phyloP scores from a whole-genome alignment of 169 alveolate genomes.

The Plasmodium malariae region DNA sequence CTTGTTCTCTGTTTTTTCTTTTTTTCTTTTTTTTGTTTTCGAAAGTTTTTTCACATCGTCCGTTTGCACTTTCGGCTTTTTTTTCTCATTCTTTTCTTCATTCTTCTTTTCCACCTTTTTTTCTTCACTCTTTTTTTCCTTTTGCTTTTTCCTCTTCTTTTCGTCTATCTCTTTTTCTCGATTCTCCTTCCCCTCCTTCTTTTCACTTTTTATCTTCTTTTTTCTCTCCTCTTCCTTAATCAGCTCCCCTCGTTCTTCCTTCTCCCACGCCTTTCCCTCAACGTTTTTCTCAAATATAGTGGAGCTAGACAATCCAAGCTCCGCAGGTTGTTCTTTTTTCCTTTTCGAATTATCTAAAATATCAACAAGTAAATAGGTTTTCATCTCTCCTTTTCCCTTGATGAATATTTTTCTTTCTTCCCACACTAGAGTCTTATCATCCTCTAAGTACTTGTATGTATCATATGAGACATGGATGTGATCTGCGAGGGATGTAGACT shows the following conservation, averaged over 20 bases:
- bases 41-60: not conserved
- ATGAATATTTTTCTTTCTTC: conserved; percentile 80
- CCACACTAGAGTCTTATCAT: conserved; percentile 78
- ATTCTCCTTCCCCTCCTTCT: not conserved
- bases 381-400: conserved; percentile 87
- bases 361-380: conserved; percentile 80
- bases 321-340: not conserved
- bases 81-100: not conserved
- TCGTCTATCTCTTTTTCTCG: not conserved
- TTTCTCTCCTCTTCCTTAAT: too few species aligned
- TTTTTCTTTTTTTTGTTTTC: not conserved
- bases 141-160: not conserved
- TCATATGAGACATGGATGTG: conserved; percentile 82
- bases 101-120: not conserved
- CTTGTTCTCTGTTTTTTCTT: conserved; percentile 8
- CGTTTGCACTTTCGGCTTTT: not conserved
- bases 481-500: conserved; percentile 81
- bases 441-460: conserved; percentile 77
- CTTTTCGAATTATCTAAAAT: conserved; percentile 36
- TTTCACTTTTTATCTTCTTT: too few species aligned
- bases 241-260: too few species aligned
- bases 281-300: not conserved
- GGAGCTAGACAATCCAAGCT: conserved; percentile 8
- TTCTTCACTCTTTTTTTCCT: not conserved
- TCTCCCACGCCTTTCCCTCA: not conserved